Conservation (phyloP, 164 flowering plant genomes). For the Kingdonia uniflora region DNA sequence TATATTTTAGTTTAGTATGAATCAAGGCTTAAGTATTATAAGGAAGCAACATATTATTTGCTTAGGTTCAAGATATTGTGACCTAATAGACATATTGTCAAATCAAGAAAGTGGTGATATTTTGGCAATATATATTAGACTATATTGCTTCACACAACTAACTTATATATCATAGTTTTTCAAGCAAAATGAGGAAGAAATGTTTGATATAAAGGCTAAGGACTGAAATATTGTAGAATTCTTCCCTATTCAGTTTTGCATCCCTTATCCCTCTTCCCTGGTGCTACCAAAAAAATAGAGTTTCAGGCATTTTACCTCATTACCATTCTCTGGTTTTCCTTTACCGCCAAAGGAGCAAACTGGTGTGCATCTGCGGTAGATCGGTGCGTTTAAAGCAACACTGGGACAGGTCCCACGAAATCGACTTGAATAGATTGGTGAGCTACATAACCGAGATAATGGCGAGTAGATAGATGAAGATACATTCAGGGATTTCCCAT, state of each 20-base stretch:
- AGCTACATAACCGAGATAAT: slow-evolving; percentile 7
- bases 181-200: no score
- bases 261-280: neutral
- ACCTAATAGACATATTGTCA: no score
- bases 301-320: slow-evolving; percentile 28
- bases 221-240: no score
- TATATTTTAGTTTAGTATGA: neutral
- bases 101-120: neutral
- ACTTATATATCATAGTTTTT: no score
- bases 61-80: no score
- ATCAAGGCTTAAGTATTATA: neutral
- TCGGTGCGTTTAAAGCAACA: slow-evolving; percentile 11
- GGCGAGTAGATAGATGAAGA: slow-evolving; percentile 1
- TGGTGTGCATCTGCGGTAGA: slow-evolving; percentile 14
- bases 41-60: no score
- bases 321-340: slow-evolving; percentile 29
- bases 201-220: no score
- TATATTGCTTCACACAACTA: no score
- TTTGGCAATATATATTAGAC: no score
- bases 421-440: slow-evolving; percentile 4
- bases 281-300: slow-evolving; percentile 1
- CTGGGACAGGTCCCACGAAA: slow-evolving; percentile 8
- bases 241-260: no score
- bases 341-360: slow-evolving; percentile 47
- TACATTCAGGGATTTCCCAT: slow-evolving; percentile 2